Evolutionary conservation across 2,329 filamentous ascomycete species (phyloP).

Genomic region (Clonostachys sp.): DNA sequence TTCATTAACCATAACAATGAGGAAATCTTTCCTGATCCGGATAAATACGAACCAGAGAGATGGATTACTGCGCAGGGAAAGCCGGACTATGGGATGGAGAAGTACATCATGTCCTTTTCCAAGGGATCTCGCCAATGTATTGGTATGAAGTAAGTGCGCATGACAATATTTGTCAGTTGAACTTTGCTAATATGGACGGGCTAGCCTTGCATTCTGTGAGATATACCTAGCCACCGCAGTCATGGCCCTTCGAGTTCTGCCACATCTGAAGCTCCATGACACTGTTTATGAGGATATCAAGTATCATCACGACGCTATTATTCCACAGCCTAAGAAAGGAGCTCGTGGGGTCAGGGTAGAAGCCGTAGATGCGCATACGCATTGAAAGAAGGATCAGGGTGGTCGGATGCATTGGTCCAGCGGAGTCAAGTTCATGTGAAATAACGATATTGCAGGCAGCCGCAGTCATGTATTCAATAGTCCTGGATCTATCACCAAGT

Average conservation of each 20-base stretch:
- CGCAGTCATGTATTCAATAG: too few relatives aligned
- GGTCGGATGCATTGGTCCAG: too few relatives aligned
- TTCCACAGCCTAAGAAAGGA: slow-evolving; percentile 12
- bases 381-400: too few relatives aligned
- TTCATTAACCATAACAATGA: slow-evolving; percentile 27
- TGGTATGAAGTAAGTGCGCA: slow-evolving; percentile 12
- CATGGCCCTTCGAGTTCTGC: slow-evolving; percentile 13
- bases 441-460: too few relatives aligned
- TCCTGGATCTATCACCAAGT: too few relatives aligned
- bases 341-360: slow-evolving; percentile 1
- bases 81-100: slow-evolving; percentile 15
- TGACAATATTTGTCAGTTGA: neutral
- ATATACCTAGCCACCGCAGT: slow-evolving; percentile 11
- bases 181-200: slow-evolving; percentile 3
- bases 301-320: slow-evolving; percentile 19
- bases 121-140: slow-evolving; percentile 29
- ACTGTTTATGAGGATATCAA: slow-evolving; percentile 17
- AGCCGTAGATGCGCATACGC: neutral
- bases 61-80: slow-evolving; percentile 23
- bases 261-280: slow-evolving; percentile 15
- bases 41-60: slow-evolving; percentile 26
- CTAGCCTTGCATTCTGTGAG: slow-evolving; percentile 15
- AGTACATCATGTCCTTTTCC: slow-evolving; percentile 27
- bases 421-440: too few relatives aligned
- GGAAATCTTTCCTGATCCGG: slow-evolving; percentile 26